These are phyloP conservation scores for Phyllosticta paracitricarpa DNA, from an alignment of 2,329 filamentous ascomycete species.

Conservation along the genomic window DNA sequence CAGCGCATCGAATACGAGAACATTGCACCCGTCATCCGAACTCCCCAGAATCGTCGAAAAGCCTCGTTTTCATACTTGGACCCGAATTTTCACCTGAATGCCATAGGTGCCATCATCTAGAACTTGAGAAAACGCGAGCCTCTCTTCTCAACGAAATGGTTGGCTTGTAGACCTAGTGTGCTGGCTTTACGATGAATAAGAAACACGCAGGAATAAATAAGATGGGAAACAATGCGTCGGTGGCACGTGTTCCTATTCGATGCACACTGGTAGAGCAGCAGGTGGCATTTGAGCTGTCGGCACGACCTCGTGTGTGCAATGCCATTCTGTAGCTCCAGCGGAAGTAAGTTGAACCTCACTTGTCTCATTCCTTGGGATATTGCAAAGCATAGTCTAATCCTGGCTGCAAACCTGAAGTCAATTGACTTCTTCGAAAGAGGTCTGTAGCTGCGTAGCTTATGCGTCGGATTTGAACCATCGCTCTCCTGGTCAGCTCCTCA, in stretches of 20 bases:
- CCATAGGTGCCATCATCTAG: too few species aligned
- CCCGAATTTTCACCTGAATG: too few species aligned
- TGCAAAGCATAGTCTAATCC: not conserved
- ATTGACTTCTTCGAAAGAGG: not conserved
- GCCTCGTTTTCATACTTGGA: too few species aligned
- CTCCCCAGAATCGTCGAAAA: too few species aligned
- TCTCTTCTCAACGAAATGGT: too few species aligned
- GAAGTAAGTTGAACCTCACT: not conserved
- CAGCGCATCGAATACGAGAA: not conserved
- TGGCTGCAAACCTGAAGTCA: not conserved
- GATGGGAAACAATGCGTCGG: not conserved
- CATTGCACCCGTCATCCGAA: not conserved
- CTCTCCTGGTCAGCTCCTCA: not conserved
- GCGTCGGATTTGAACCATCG: not conserved
- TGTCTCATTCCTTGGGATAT: not conserved
- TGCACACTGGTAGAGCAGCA: not conserved
- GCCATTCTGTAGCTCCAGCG: not conserved
- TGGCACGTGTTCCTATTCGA: not conserved
- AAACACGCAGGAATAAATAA: not conserved
- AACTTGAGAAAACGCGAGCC: too few species aligned
- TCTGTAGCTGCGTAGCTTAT: not conserved
- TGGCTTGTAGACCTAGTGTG: too few species aligned
- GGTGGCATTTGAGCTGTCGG: not conserved
- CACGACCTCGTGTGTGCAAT: not conserved
- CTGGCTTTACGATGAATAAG: not conserved